These are phyloP conservation scores for Dissophora globulifera DNA, from an alignment of 192 early-diverging fungal species.

Conservation along the genomic window DNA sequence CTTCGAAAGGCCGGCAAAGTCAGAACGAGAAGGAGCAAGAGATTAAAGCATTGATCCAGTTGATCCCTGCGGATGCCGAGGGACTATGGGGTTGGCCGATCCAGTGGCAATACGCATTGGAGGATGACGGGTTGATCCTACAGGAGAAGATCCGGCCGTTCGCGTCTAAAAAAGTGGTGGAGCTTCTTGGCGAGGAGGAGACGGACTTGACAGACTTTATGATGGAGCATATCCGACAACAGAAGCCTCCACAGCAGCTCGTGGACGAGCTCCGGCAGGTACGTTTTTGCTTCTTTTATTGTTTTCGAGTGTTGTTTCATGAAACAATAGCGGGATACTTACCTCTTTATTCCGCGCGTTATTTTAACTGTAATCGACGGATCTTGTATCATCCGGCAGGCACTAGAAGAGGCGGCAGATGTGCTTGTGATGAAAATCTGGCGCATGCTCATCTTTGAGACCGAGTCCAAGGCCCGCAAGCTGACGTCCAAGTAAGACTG, in stretches of 20 bases:
- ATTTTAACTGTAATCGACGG: too few species aligned
- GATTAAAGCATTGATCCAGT: constrained; percentile 72
- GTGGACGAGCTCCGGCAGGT: constrained; percentile 83
- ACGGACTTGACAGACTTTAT: constrained; percentile 85
- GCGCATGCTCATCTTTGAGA: constrained; percentile 89
- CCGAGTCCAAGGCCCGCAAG: constrained; percentile 69
- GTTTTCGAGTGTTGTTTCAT: background rate
- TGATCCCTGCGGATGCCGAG: constrained; percentile 76
- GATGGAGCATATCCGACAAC: constrained; percentile 72
- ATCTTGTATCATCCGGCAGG: too few species aligned
- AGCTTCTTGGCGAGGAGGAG: constrained; percentile 84
- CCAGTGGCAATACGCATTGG: constrained; percentile 81
- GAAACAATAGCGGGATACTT: background rate
- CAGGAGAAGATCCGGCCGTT: constrained; percentile 78
- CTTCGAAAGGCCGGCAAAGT: constrained; percentile 2
- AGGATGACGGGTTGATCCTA: constrained; percentile 63
- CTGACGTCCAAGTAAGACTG: constrained; percentile 6
- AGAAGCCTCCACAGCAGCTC: constrained; percentile 72
- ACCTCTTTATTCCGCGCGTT: too few species aligned
- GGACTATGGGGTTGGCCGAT: constrained; percentile 78
- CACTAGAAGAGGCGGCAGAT: constrained; percentile 88
- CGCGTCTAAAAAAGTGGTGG: constrained; percentile 79
- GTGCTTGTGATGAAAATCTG: constrained; percentile 90
- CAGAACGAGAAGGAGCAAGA: constrained; percentile 69
- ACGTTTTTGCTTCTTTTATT: constrained; percentile 28